Base-by-base conservation (phyloP, 805 yeast genomes). In the Jamesozyma spencerorum region DNA sequence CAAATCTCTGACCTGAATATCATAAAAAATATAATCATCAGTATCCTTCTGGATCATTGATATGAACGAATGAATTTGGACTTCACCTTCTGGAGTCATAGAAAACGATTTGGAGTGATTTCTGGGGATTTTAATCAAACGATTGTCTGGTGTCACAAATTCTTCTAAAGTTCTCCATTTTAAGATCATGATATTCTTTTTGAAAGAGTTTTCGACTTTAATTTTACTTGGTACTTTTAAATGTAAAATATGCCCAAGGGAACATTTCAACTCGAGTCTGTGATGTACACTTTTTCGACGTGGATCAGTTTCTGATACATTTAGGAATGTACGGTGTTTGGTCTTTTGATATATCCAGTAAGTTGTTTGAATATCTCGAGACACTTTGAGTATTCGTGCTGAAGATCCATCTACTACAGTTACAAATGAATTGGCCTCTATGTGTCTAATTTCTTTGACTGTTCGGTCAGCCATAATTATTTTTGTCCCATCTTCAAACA, bases 401-500 rank as follows among this genome's bases (percentile, higher is more conserved):
- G 66, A 55, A 8, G 45, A 37, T 39, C 75, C 74, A 47, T 70
- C 73, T 39, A 58, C 58, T 50, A 73, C 71, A 63, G 68, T 54
- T 31, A 71, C 69, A 15, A 34, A 18, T 19, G 68, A 70, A 46
- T 69, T 71, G 39, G 59, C 55, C 17, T 47, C 38, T 38, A 71
- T 45, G 17, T 59, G 52, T 44, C 66, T 68, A 37, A 71, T 56
- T 5, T 45, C 48, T 36, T 50, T 51, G 22, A 54, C 55, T 28
- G 49, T 27, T 47, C 75, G 75, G 50, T 69, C 60, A 26, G 69
- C 67, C 71, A 68, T 63, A 46, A 67, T 41, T 19, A 71, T 67
- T 42, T 58, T 43, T 14, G 70, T 65, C 33, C 69, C 69, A 45
- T 62, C 62, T 37, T 61, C 60, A 44, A 62, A 53, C 60, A 55